Evolutionary conservation across 1,284 basidiomycete genomes (phyloP).

Genomic region (Paramarasmius palmivorus): DNA sequence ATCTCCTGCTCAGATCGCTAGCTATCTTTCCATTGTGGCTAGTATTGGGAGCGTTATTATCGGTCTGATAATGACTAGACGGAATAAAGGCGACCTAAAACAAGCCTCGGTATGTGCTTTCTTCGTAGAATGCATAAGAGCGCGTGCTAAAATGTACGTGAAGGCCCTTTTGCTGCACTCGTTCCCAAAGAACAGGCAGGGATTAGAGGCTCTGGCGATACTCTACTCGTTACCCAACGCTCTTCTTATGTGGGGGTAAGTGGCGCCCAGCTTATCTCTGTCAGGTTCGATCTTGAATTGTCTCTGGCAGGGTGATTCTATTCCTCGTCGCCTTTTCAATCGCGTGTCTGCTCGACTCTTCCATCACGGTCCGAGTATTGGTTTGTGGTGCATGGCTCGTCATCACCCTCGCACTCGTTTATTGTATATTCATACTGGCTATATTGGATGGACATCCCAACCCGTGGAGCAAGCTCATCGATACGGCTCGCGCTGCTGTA

Average conservation of each 20-base stretch:
- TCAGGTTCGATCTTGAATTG: no score
- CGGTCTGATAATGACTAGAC: slow-evolving; percentile 37
- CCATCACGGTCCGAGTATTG: background rate
- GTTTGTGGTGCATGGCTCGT: background rate
- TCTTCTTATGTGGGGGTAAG: slow-evolving; percentile 11
- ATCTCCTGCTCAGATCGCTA: slow-evolving; percentile 35
- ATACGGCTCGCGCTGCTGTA: no score
- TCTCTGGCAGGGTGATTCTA: slow-evolving; percentile 5
- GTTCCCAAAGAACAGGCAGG: background rate
- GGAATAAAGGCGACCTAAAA: slow-evolving; percentile 34
- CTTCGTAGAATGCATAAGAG: no score
- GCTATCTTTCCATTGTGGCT: slow-evolving; percentile 36
- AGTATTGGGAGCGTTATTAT: slow-evolving; percentile 37
- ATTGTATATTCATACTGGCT: slow-evolving; percentile 8
- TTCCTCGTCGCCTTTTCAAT: slow-evolving; percentile 10
- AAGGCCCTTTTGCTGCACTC: slow-evolving; percentile 5
- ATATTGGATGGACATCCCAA: no score
- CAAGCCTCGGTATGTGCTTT: slow-evolving; percentile 30
- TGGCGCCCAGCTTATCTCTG: no score
- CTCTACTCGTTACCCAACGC: slow-evolving; percentile 8
- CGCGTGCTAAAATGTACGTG: background rate
- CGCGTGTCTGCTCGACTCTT: slow-evolving; percentile 1
- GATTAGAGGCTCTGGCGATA: slow-evolving; percentile 12
- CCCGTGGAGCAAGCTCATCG: no score
- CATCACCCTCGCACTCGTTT: background rate